Evolutionary conservation across 257 asterid species (phyloP).

Genomic region (Solanum rostratum): DNA sequence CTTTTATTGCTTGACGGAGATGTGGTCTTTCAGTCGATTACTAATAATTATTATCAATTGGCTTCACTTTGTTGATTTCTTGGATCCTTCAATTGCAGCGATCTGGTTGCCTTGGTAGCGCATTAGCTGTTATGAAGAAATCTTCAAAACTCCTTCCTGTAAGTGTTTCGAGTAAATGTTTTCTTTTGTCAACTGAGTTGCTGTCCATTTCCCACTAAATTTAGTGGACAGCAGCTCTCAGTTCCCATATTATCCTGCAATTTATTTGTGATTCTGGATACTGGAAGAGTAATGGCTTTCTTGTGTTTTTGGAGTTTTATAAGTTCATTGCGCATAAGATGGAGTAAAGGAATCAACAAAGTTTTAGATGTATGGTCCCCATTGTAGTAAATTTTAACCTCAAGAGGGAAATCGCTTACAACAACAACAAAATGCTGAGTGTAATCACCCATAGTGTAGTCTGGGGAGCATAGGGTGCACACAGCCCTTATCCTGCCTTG

Average conservation of each 20-base stretch:
- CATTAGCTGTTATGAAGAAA: conserved; percentile 95
- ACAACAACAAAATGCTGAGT: neutral
- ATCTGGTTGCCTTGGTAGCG: conserved; percentile 95
- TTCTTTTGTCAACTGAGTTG: neutral
- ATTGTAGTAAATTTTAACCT: neutral
- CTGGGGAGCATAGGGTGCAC: neutral
- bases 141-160: conserved; percentile 91
- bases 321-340: neutral
- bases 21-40: neutral
- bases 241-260: neutral
- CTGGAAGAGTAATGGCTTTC: neutral
- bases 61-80: neutral
- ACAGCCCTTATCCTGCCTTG: neutral
- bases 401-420: neutral
- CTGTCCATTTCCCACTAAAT: neutral
- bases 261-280: neutral
- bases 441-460: neutral
- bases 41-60: neutral
- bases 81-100: conserved; percentile 47
- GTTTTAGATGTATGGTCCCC: neutral
- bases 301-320: neutral
- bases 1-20: neutral
- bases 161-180: conserved; percentile 11
- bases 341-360: neutral
- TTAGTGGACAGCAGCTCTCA: neutral